phyloP scores from a whole-genome alignment of 345 rosid species.

The Eucalyptus marginata region DNA sequence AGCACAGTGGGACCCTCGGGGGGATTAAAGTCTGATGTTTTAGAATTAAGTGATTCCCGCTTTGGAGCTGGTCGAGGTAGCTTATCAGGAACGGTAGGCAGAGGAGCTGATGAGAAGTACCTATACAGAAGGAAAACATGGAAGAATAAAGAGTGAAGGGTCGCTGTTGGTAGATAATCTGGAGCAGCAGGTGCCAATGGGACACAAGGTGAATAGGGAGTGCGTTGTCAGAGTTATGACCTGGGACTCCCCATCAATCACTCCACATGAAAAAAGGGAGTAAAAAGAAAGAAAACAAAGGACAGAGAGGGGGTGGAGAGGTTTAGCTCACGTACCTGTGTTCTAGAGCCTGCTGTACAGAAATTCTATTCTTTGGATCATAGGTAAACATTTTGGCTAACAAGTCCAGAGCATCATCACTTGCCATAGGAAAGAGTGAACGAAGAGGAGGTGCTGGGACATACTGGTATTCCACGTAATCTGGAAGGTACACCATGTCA shows the following conservation, averaged over 20 bases:
- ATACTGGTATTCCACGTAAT: conserved; percentile 78
- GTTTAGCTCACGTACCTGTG: conserved; percentile 38
- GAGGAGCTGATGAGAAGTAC: conserved; percentile 59
- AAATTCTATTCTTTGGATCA: conserved; percentile 69
- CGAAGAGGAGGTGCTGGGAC: conserved; percentile 54
- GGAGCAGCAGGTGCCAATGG: not conserved
- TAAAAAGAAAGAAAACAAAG: not conserved
- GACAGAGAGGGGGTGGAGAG: not conserved
- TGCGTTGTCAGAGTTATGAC: not conserved
- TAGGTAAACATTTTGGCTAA: conserved; percentile 78
- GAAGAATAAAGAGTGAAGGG: not conserved
- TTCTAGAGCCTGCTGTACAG: conserved; percentile 71
- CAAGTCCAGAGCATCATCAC: conserved; percentile 83
- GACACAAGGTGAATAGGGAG: not conserved
- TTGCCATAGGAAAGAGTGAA: conserved; percentile 56
- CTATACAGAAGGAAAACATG: conserved; percentile 13
- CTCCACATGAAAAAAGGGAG: not conserved
- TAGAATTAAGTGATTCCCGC: conserved; percentile 16
- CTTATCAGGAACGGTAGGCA: conserved; percentile 50
- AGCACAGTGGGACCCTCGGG: conserved; percentile 39
- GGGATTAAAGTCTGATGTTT: conserved; percentile 23
- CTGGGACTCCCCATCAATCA: not conserved
- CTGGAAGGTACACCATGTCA: conserved; percentile 70
- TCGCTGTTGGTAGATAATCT: not conserved
- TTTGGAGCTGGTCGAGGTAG: conserved; percentile 52